Evolutionary conservation across 2,329 filamentous ascomycete genomes (phyloP).

Genomic region (Leptographium procerum): DNA sequence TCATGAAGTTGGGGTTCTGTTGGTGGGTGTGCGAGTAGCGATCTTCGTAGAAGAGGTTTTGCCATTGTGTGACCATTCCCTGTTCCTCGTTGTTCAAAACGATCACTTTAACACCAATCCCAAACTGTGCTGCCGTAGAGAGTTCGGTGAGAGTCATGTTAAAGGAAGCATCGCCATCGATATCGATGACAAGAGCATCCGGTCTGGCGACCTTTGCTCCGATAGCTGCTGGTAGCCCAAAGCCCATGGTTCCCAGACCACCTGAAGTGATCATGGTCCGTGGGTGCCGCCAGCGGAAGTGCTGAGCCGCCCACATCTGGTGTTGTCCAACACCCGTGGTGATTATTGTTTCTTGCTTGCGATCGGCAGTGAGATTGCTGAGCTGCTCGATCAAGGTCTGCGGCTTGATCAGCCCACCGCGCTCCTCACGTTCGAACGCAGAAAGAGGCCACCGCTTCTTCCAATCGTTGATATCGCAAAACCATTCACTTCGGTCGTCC

Average conservation of each 20-base stretch:
- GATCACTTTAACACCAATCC: conserved; percentile 92
- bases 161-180: conserved; percentile 97
- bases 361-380: conserved; percentile 67
- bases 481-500: conserved; percentile 70
- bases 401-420: conserved; percentile 78
- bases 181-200: conserved; percentile 82
- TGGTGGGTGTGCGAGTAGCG: conserved; percentile 89
- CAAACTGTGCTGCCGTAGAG: conserved; percentile 85
- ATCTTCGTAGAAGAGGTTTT: conserved; percentile 94
- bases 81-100: conserved; percentile 96
- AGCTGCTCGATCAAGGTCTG: conserved; percentile 87
- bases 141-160: conserved; percentile 97
- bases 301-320: conserved; percentile 97
- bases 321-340: conserved; percentile 93
- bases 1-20: conserved; percentile 91
- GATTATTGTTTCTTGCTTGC: conserved; percentile 78
- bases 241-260: conserved; percentile 93
- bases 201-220: conserved; percentile 75
- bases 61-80: conserved; percentile 98
- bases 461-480: conserved; percentile 79
- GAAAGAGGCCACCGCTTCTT: conserved; percentile 81
- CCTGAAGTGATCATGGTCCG: conserved; percentile 94
- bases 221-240: conserved; percentile 85
- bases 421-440: conserved; percentile 67
- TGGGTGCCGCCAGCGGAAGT: conserved; percentile 88